Conservation (phyloP, 345 rosid genomes). For the Citrus unshiu region DNA sequence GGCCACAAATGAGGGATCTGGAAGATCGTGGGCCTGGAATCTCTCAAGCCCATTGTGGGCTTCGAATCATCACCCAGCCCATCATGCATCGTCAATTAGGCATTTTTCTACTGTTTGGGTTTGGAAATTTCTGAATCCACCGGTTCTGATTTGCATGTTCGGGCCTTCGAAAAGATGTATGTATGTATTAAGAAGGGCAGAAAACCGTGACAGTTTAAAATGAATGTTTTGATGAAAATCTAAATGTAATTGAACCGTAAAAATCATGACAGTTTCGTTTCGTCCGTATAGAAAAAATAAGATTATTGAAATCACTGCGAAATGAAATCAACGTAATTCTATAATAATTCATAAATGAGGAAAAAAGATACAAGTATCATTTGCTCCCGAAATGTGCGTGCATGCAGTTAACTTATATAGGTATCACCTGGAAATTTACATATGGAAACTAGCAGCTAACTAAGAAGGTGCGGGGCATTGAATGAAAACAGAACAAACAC, state of each 20-base stretch:
- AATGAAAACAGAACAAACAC: not conserved
- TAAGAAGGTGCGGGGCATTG: not conserved
- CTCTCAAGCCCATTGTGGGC: too few species aligned
- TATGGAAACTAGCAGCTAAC: not conserved
- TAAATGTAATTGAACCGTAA: not conserved
- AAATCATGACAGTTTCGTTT: not conserved
- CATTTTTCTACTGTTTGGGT: too few species aligned
- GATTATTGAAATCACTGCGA: not conserved
- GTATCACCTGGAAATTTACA: constrained; percentile 3
- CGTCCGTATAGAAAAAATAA: not conserved
- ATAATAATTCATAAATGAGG: not conserved
- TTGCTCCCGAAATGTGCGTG: not conserved
- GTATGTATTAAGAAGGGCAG: too few species aligned
- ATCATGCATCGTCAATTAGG: too few species aligned
- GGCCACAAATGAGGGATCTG: not conserved
- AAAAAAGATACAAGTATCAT: not conserved
- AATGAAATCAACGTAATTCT: not conserved
- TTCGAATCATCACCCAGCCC: too few species aligned
- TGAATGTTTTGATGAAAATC: too few species aligned
- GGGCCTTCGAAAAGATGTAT: too few species aligned
- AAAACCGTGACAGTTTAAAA: too few species aligned
- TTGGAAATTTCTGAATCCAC: too few species aligned
- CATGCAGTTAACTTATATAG: not conserved
- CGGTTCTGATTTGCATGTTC: too few species aligned
- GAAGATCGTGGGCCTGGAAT: not conserved